These are phyloP conservation scores for Rubia yunnanensis DNA, from an alignment of 257 asterid species.

Conservation along the genomic window DNA sequence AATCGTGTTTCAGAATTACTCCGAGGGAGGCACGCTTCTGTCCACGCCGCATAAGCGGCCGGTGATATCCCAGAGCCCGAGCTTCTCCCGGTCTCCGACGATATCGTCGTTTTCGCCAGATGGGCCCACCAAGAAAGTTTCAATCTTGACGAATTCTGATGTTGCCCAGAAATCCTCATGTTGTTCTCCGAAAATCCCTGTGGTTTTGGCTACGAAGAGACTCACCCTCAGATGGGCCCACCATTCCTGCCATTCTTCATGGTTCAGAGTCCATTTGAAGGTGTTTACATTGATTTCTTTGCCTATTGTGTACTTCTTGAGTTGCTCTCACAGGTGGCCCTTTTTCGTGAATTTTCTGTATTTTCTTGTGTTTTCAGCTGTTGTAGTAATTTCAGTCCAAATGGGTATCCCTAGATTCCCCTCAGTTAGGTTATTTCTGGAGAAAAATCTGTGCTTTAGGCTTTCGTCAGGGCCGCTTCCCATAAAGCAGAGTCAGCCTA, in stretches of 20 bases:
- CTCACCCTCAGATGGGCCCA: slow-evolving; percentile 27
- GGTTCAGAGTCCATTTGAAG: slow-evolving; percentile 32
- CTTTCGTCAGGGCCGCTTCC: slow-evolving; percentile 14
- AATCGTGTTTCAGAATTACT: slow-evolving; percentile 15
- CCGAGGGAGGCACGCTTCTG: slow-evolving; percentile 18
- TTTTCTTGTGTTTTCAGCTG: slow-evolving; percentile 15
- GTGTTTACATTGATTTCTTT: slow-evolving; percentile 26
- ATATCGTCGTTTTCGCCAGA: slow-evolving; percentile 11
- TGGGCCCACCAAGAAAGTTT: background rate
- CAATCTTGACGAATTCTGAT: slow-evolving; percentile 11
- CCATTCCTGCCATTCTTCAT: slow-evolving; percentile 29
- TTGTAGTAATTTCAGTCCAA: slow-evolving; percentile 24
- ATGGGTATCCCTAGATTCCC: slow-evolving; percentile 29
- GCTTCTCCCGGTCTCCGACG: slow-evolving; percentile 25
- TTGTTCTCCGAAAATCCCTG: slow-evolving; percentile 25
- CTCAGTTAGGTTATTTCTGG: slow-evolving; percentile 26
- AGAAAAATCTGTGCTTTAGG: slow-evolving; percentile 20
- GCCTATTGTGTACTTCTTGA: slow-evolving; percentile 25
- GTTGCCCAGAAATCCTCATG: slow-evolving; percentile 14
- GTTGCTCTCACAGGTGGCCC: slow-evolving; percentile 21
- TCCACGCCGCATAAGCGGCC: slow-evolving; percentile 35
- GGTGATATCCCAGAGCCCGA: slow-evolving; percentile 27
- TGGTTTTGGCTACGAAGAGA: slow-evolving; percentile 30
- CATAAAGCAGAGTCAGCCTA: slow-evolving; percentile 14
- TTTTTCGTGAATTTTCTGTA: slow-evolving; percentile 21